Percentiles rank a stretch among this genome's conserved stretches.
Conservation (phyloP, 306 rosid species). For the Rosa multiflora region DNA sequence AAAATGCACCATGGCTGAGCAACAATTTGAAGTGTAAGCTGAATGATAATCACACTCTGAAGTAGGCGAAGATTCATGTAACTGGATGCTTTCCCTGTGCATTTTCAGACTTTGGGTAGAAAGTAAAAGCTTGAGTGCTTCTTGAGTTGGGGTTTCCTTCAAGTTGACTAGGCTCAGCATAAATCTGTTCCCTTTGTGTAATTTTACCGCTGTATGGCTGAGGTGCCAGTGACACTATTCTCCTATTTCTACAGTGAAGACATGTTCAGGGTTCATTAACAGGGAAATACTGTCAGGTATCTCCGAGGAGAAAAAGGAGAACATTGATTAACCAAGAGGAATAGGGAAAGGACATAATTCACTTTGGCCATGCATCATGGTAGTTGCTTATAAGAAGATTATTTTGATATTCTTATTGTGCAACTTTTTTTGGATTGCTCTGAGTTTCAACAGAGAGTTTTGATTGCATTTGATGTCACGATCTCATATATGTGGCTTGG, state of each 20-base stretch:
- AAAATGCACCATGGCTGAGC: background rate
- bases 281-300: background rate
- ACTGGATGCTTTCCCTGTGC: no score
- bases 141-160: background rate
- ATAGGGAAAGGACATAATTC: background rate
- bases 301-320: background rate
- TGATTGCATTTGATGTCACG: background rate
- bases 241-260: background rate
- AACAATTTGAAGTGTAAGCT: background rate
- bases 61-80: background rate
- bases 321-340: background rate
- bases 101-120: background rate
- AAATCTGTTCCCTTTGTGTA: background rate
- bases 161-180: background rate
- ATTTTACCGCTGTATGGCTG: background rate
- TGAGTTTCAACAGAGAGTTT: background rate
- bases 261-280: background rate
- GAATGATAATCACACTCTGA: background rate
- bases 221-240: background rate
- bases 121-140: background rate
- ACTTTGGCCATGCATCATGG: slow-evolving; percentile 3
- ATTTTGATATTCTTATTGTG: background rate
- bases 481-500: background rate
- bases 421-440: background rate
- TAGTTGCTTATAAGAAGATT: background rate